Evolutionary conservation across 352 stramenopile genomes (phyloP).

Genomic region (Phytopythium chamaehyphon): DNA sequence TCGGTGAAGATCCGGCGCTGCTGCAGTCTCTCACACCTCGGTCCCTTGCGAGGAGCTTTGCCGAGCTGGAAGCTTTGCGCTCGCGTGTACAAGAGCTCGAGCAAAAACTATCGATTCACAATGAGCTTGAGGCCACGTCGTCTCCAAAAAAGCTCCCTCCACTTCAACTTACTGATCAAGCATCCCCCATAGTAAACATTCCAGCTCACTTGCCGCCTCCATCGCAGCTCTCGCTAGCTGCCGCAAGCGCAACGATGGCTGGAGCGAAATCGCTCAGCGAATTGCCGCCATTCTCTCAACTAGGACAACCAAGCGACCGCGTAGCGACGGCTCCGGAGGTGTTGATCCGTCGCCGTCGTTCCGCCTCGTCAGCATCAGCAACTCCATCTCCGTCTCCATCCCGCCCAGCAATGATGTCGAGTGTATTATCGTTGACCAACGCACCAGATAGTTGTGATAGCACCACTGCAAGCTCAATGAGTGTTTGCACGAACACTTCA

Average conservation of each 20-base stretch:
- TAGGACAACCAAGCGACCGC: neutral
- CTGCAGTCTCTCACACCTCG: constrained; percentile 46
- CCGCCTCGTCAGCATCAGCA: neutral
- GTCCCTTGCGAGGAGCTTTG: constrained; percentile 49
- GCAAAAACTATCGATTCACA: constrained; percentile 44
- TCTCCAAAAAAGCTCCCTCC: constrained; percentile 42
- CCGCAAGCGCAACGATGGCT: neutral
- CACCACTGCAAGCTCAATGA: too few relatives aligned
- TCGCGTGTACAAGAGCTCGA: constrained; percentile 49
- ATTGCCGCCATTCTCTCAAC: constrained; percentile 1
- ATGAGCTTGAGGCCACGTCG: constrained; percentile 24
- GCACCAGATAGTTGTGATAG: too few relatives aligned
- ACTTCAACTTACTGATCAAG: constrained; percentile 9
- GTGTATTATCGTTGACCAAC: too few relatives aligned
- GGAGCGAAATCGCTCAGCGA: constrained; percentile 3
- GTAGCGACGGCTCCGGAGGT: constrained; percentile 10
- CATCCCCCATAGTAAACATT: too few relatives aligned
- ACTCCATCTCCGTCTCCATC: constrained; percentile 2
- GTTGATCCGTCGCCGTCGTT: constrained; percentile 2
- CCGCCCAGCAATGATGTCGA: too few relatives aligned
- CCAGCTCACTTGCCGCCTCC: too few relatives aligned
- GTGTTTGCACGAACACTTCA: too few relatives aligned
- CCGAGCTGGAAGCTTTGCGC: constrained; percentile 43
- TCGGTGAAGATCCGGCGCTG: constrained; percentile 38
- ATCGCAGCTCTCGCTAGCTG: too few relatives aligned